phyloP scores from a whole-genome alignment of 306 rosid genomes.

The Trichosanthes truncata region DNA sequence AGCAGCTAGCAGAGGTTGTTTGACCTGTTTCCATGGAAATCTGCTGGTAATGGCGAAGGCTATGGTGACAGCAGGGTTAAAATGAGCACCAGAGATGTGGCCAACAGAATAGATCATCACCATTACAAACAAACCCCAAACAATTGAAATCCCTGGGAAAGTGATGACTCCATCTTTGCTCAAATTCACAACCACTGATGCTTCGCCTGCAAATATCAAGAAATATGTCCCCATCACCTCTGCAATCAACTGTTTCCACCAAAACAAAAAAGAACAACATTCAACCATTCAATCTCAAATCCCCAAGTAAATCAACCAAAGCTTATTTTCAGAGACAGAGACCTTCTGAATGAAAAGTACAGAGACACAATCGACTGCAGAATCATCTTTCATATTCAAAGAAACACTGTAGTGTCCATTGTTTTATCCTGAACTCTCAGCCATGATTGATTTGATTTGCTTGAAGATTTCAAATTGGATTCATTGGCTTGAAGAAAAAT shows the following conservation, averaged over 20 bases:
- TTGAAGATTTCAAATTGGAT: not conserved
- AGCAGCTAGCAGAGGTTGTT: not conserved
- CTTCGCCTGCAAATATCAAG: constrained; percentile 68
- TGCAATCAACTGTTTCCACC: constrained; percentile 43
- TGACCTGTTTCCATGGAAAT: constrained; percentile 58
- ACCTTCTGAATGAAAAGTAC: constrained; percentile 69
- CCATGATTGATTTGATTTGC: constrained; percentile 26
- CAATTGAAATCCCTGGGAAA: constrained; percentile 46
- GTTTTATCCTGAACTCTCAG: constrained; percentile 16
- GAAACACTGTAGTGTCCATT: constrained; percentile 27
- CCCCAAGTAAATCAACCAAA: not conserved
- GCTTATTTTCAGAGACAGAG: not conserved
- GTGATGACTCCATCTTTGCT: constrained; percentile 24
- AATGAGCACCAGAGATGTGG: constrained; percentile 81
- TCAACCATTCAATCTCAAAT: not conserved
- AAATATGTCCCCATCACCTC: constrained; percentile 70
- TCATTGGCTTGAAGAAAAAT: not conserved
- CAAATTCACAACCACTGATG: constrained; percentile 45
- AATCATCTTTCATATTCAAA: constrained; percentile 28
- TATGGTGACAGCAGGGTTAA: constrained; percentile 79
- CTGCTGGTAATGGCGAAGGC: constrained; percentile 54
- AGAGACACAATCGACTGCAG: constrained; percentile 4
- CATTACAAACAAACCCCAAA: constrained; percentile 59
- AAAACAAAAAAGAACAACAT: not conserved
- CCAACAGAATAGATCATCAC: constrained; percentile 62